A percentile compares a stretch with the other conserved stretches of the same genome.
Evolutionary conservation across 805 yeast species (phyloP).

Genomic region (Lachancea kluyveri): DNA sequence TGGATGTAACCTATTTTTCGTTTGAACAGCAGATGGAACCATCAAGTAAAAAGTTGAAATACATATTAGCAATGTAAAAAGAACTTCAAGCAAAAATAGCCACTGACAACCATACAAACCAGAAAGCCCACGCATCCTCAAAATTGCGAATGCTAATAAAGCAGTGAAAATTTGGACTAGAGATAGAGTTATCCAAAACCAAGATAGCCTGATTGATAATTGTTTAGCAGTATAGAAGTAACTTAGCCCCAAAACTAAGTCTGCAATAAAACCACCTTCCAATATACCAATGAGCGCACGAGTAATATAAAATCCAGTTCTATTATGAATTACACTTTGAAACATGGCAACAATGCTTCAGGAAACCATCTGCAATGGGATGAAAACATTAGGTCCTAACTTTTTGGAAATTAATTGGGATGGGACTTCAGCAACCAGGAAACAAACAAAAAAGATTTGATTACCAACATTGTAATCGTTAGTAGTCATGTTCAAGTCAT

Average conservation of each 20-base stretch:
- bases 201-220: slow-evolving; percentile 51
- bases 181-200: slow-evolving; percentile 54
- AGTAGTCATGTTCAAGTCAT: slow-evolving; percentile 45
- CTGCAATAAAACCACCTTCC: slow-evolving; percentile 68
- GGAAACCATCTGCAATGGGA: slow-evolving; percentile 48
- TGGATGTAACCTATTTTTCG: slow-evolving; percentile 42
- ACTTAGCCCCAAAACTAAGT: slow-evolving; percentile 55
- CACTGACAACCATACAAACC: slow-evolving; percentile 59
- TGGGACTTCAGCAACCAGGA: slow-evolving; percentile 56
- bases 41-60: slow-evolving; percentile 39
- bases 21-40: slow-evolving; percentile 54
- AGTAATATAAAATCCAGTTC: slow-evolving; percentile 39
- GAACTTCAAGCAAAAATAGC: slow-evolving; percentile 61
- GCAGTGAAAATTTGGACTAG: slow-evolving; percentile 43
- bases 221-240: slow-evolving; percentile 60
- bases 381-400: slow-evolving; percentile 55
- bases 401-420: slow-evolving; percentile 56
- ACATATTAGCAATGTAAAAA: slow-evolving; percentile 51
- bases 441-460: slow-evolving; percentile 44
- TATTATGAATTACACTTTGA: slow-evolving; percentile 41
- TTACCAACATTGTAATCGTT: slow-evolving; percentile 54
- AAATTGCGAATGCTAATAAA: slow-evolving; percentile 47
- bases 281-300: slow-evolving; percentile 47
- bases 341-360: slow-evolving; percentile 53
- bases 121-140: slow-evolving; percentile 42